Base-by-base conservation (phyloP, 1,284 basidiomycete species). In the Cutaneotrichosporon dermatis region DNA sequence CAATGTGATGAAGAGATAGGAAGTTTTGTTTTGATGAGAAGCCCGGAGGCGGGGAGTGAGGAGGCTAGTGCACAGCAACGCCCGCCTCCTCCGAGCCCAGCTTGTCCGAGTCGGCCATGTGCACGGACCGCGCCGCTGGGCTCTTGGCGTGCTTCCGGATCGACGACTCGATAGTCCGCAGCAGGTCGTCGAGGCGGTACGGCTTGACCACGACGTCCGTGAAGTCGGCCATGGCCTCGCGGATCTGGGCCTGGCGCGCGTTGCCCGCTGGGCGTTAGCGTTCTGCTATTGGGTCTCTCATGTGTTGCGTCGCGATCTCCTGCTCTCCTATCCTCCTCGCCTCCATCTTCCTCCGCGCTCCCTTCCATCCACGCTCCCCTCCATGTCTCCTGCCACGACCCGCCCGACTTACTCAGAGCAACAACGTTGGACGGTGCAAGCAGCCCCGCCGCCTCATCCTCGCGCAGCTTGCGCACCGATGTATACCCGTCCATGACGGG, bases 171-270 rank as follows among this genome's bases (percentile, higher is more conserved):
- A 74, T 70, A 58, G 70, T 74, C 5, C 51, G 51, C 40, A 74
- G 53, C 36, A 74, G 54, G 40, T 72, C 66, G 50, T 74, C 68
- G 40, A 74, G 60, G 51, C 70, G 57, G 57, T 74, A 74, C 16
- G 72, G 72, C 58, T 74, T 74, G 65, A 72, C 66, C 25, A 74
- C 62, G n/a, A 71, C 66, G 62, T 69, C 69, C 48, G 69, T 64
- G 44, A 75, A 70, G 64, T 71, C 69, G 39, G 67, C 68, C 66
- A 67, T 67, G 16, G 58, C 60, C 9, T 52, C 41, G 37, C 59
- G 45, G 48, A 65, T 57, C 48, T 62, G 62, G 8, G 43, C 62
- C 37, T 68, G 61, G 2, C 61, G 49, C 11, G 63, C 63, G 45
- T 67, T 66, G 4, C 68, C 68, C 6, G 68, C 61, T 61, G 42